Evolutionary conservation across 2,329 filamentous ascomycete genomes (phyloP).

Genomic region (Metarhizium guizhouense): DNA sequence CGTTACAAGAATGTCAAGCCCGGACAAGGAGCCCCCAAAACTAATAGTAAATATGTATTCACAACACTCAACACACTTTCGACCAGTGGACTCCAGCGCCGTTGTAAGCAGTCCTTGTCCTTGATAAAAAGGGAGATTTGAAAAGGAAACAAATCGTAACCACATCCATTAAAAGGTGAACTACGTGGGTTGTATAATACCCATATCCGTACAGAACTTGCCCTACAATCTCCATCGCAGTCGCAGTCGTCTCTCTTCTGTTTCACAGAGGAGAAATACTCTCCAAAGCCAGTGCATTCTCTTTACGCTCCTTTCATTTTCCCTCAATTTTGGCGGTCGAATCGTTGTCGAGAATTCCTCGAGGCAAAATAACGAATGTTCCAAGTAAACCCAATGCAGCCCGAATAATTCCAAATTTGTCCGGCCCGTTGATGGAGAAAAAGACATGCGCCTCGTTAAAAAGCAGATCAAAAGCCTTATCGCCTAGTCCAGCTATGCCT

Average conservation of each 20-base stretch:
- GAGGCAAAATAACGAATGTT: slow-evolving; percentile 12
- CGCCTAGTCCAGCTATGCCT: slow-evolving; percentile 17
- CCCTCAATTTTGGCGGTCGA: slow-evolving; percentile 8
- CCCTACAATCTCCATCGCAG: slow-evolving; percentile 1
- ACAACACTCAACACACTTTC: not conserved
- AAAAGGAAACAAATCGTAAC: not conserved
- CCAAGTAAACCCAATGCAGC: slow-evolving; percentile 12
- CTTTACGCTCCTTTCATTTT: slow-evolving; percentile 6
- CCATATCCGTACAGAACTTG: not conserved
- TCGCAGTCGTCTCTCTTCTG: not conserved
- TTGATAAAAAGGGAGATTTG: not conserved
- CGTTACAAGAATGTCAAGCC: no score
- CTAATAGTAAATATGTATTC: not conserved
- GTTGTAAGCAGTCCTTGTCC: not conserved
- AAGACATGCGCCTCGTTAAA: slow-evolving; percentile 19
- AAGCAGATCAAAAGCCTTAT: slow-evolving; percentile 16
- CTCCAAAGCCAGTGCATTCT: not conserved
- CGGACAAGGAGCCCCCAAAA: no score
- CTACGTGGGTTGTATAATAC: not conserved
- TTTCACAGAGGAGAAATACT: not conserved
- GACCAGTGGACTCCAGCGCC: not conserved
- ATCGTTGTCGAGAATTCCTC: not conserved
- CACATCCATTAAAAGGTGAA: slow-evolving; percentile 6
- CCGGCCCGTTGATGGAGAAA: slow-evolving; percentile 15
- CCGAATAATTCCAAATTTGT: slow-evolving; percentile 17